A percentile compares a stretch with the other conserved stretches of the same genome.
Evolutionary conservation across 257 asterid genomes (phyloP).

Genomic region (Rehmannia glutinosa): DNA sequence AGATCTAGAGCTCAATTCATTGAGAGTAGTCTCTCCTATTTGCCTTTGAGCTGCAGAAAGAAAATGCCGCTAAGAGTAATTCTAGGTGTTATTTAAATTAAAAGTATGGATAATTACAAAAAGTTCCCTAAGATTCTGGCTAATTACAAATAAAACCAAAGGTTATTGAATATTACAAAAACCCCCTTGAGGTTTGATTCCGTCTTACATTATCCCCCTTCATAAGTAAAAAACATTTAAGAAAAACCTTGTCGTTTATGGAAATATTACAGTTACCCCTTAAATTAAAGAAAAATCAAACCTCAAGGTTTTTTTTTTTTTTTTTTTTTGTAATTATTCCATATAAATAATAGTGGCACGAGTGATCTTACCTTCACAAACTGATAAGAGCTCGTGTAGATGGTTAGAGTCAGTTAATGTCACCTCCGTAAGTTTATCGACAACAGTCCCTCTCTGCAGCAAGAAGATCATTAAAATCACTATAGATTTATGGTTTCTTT

Average conservation of each 20-base stretch:
- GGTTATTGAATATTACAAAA: too few relatives aligned
- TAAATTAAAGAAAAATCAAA: too few relatives aligned
- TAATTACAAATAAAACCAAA: too few relatives aligned
- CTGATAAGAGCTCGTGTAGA: slow-evolving; percentile 57
- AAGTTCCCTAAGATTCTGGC: too few relatives aligned
- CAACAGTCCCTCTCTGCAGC: slow-evolving; percentile 75
- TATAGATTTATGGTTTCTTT: background rate
- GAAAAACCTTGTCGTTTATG: too few relatives aligned
- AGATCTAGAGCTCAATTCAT: slow-evolving; percentile 92
- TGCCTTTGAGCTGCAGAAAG: slow-evolving; percentile 73
- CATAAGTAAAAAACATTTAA: too few relatives aligned
- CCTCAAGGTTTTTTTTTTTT: too few relatives aligned
- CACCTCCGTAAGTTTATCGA: slow-evolving; percentile 80
- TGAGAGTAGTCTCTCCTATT: slow-evolving; percentile 83
- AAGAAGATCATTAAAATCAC: background rate
- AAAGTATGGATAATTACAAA: too few relatives aligned
- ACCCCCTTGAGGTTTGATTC: too few relatives aligned
- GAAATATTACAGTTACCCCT: too few relatives aligned
- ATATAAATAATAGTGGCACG: background rate
- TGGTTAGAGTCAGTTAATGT: slow-evolving; percentile 52
- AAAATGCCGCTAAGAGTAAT: background rate
- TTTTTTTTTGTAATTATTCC: background rate
- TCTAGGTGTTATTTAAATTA: background rate
- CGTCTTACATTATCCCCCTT: too few relatives aligned
- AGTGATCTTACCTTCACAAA: slow-evolving; percentile 63